phyloP scores from a whole-genome alignment of 2,329 filamentous ascomycete genomes.

The Neofusicoccum sp. region DNA sequence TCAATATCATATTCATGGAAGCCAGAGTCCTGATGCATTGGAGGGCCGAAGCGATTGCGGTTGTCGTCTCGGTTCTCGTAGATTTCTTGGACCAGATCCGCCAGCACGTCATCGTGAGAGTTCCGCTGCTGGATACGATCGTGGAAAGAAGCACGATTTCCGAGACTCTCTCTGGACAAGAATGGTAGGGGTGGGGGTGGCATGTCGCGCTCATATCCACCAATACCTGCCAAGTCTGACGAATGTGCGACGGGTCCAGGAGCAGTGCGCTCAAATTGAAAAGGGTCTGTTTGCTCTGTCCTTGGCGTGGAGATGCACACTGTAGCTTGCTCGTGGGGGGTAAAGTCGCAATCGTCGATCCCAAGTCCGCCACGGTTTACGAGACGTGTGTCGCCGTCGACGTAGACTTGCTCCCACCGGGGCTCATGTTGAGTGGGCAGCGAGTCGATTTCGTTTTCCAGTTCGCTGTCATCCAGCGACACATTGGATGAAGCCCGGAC shows the following conservation, averaged over 20 bases:
- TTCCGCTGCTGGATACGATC: constrained; percentile 31
- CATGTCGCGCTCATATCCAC: neutral
- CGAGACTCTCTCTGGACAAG: neutral
- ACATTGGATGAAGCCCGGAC: constrained; percentile 36
- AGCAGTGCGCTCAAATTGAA: constrained; percentile 11
- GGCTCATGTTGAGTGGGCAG: constrained; percentile 35
- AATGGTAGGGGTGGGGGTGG: neutral
- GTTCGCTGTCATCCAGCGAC: constrained; percentile 38
- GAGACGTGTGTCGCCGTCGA: constrained; percentile 38
- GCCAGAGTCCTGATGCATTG: constrained; percentile 37
- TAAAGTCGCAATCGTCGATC: constrained; percentile 33
- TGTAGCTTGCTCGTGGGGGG: constrained; percentile 32
- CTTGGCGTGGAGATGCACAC: constrained; percentile 36
- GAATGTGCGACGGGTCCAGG: neutral
- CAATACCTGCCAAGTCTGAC: neutral
- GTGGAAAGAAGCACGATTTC: constrained; percentile 33
- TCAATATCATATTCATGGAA: constrained; percentile 29
- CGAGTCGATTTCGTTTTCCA: constrained; percentile 35
- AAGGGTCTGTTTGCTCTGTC: constrained; percentile 30
- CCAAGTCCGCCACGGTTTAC: constrained; percentile 32
- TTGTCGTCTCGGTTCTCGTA: constrained; percentile 17
- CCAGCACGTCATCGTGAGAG: constrained; percentile 21
- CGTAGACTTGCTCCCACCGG: constrained; percentile 40
- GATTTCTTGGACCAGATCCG: constrained; percentile 23
- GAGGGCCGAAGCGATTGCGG: constrained; percentile 24